Evolutionary conservation across 805 yeast genomes (phyloP), one percentile per base, ranked within the genome.

Genomic region (Grigorovia humatica): DNA sequence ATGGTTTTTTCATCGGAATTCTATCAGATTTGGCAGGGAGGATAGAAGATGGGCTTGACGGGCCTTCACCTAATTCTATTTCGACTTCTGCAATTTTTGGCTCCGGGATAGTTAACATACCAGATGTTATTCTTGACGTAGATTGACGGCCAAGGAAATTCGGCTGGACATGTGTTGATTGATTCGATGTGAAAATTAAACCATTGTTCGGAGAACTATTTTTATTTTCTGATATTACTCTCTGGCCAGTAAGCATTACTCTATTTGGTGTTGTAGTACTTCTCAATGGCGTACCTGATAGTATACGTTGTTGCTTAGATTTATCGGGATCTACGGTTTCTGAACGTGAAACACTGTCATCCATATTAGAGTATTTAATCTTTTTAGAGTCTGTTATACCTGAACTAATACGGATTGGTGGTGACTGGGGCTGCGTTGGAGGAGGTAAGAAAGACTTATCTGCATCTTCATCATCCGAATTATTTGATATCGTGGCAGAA

Each of bases 71-170:
- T 17, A 72, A 59, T 44, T 66, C 67, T 44, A 65, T 70, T 52
- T 69, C 74, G 11, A 71, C 66, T 51, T 71, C 76, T 19, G 70
- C 63, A 49, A 72, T 59, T 55, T 65, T 70, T 19, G 76, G 75
- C 54, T 72, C 76, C 2, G 77, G 77, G 23, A 70, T 71, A 13
- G 71, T 60, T 20, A 73, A 58, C 72, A 70, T 72, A 13, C 76
- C 76, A 1, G 75, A 71, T 1, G 74, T 69, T 47, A 72, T 71
- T 59, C 76, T 67, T 48, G 70, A 55, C 17, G 61, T 56, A 32
- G 48, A 23, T 58, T 57, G 9, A 57, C 52, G 42, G 30, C 49
- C n/a, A 49, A 51, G 43, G 47, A 55, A 43, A 30, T 35, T 50
- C 8, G 54, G 45, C 13, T 18, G 17, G 19, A 27, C 27, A 15